phyloP scores from a whole-genome alignment of 345 rosid genomes.

The Rhodamnia argentea region DNA sequence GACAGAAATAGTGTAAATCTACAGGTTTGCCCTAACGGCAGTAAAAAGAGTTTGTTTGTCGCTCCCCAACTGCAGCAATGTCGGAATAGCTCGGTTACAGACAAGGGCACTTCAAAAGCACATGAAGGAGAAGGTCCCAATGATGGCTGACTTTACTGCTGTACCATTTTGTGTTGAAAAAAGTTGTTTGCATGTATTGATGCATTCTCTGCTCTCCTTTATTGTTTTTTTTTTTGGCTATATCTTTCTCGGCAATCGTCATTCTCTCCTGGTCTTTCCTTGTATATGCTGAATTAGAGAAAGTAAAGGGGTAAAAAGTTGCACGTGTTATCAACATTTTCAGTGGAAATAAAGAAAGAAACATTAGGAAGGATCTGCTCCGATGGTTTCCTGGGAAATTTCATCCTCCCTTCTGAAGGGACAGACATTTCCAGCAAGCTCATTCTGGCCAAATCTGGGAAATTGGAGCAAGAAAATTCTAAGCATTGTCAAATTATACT shows the following conservation, averaged over 20 bases:
- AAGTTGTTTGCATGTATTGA: not conserved
- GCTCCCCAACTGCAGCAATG: conserved; percentile 22
- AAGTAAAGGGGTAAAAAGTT: not conserved
- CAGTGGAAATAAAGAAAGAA: not conserved
- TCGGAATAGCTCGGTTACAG: conserved; percentile 10
- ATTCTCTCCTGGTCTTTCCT: not conserved
- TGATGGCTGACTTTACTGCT: not conserved
- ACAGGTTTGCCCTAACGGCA: conserved; percentile 14
- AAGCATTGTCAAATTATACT: not conserved
- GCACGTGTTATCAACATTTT: not conserved
- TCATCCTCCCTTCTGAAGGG: not conserved
- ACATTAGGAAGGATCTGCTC: not conserved
- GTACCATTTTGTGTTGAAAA: not conserved
- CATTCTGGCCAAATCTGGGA: not conserved
- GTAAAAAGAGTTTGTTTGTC: conserved; percentile 12
- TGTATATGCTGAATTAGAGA: not conserved
- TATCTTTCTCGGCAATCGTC: not conserved
- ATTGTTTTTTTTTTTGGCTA: not conserved
- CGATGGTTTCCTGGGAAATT: not conserved
- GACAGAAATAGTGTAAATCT: not conserved
- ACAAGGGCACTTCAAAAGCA: conserved; percentile 9
- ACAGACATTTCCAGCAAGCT: not conserved
- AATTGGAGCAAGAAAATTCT: not conserved
- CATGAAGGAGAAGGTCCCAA: conserved; percentile 14
- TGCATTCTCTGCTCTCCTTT: not conserved